A percentile compares a stretch with the other conserved stretches of the same genome.
Evolutionary conservation across 2,329 filamentous ascomycete species (phyloP).

Genomic region (Penicillium sp.): DNA sequence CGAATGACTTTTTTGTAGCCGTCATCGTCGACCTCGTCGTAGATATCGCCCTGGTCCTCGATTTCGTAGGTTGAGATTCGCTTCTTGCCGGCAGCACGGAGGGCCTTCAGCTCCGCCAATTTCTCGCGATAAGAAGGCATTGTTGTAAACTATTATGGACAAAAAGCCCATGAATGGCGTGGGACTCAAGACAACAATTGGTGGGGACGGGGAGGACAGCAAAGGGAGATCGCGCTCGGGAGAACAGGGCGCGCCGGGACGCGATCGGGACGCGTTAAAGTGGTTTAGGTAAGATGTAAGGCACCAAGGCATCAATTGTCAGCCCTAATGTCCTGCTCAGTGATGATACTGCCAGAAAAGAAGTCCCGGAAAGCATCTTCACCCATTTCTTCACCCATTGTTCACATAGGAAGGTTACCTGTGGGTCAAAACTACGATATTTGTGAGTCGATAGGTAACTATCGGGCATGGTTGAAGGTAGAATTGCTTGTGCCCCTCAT

Average conservation of each 20-base stretch:
- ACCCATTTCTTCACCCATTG: too few relatives aligned
- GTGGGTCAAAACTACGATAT: too few relatives aligned
- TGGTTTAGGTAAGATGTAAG: conserved; percentile 16
- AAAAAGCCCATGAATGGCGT: conserved; percentile 17
- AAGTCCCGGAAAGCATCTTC: too few relatives aligned
- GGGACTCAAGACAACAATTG: conserved; percentile 11
- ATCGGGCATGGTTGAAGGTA: too few relatives aligned
- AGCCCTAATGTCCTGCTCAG: neutral
- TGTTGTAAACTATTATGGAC: conserved; percentile 11
- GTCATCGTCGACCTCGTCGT: conserved; percentile 96
- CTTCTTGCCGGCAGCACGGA: conserved; percentile 88
- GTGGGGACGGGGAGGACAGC: conserved; percentile 22
- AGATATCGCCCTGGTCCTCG: conserved; percentile 78
- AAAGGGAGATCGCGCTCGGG: conserved; percentile 17
- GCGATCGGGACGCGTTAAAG: conserved; percentile 22
- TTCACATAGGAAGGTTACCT: too few relatives aligned
- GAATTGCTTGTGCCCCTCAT: too few relatives aligned
- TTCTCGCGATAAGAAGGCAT: conserved; percentile 39
- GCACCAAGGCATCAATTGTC: neutral
- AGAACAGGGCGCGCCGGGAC: conserved; percentile 16
- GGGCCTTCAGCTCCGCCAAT: conserved; percentile 74
- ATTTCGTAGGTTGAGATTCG: conserved; percentile 84
- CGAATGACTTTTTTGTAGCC: conserved; percentile 96
- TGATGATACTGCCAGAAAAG: too few relatives aligned
- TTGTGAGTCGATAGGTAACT: too few relatives aligned